Conservation (phyloP, 176 grass and related monocot genomes). For the Bothriochloa decipiens region DNA sequence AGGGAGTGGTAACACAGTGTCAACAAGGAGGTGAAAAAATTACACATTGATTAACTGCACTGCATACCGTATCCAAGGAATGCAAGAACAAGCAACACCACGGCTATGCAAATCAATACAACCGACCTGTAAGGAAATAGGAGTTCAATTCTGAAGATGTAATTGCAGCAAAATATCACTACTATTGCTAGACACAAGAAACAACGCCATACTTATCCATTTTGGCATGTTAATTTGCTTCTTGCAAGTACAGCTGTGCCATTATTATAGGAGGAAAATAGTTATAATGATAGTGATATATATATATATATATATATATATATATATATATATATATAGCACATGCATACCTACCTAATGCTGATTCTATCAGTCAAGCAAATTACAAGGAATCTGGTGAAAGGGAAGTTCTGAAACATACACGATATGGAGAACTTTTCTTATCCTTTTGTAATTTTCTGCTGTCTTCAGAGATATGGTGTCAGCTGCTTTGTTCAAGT, state of each 20-base stretch:
- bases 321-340: background rate
- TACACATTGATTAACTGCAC: background rate
- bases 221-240: background rate
- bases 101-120: slow-evolving; percentile 68
- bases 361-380: background rate
- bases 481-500: slow-evolving; percentile 73
- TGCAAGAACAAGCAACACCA: slow-evolving; percentile 71
- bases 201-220: background rate
- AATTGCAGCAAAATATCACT: slow-evolving; percentile 22
- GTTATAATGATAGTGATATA: background rate
- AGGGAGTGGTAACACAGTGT: background rate
- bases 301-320: slow-evolving; percentile 5
- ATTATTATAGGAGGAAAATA: slow-evolving; percentile 25
- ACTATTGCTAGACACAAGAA: slow-evolving; percentile 1
- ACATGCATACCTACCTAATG: background rate
- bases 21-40: background rate
- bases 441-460: slow-evolving; percentile 81
- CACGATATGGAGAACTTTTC: slow-evolving; percentile 66
- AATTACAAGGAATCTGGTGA: background rate
- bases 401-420: slow-evolving; percentile 44
- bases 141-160: slow-evolving; percentile 21
- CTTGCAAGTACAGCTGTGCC: background rate
- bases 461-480: slow-evolving; percentile 70
- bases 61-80: slow-evolving; percentile 83
- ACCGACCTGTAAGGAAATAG: slow-evolving; percentile 52